phyloP scores from a whole-genome alignment of 1,139 yeast genomes.

The Candida mesenterica region DNA sequence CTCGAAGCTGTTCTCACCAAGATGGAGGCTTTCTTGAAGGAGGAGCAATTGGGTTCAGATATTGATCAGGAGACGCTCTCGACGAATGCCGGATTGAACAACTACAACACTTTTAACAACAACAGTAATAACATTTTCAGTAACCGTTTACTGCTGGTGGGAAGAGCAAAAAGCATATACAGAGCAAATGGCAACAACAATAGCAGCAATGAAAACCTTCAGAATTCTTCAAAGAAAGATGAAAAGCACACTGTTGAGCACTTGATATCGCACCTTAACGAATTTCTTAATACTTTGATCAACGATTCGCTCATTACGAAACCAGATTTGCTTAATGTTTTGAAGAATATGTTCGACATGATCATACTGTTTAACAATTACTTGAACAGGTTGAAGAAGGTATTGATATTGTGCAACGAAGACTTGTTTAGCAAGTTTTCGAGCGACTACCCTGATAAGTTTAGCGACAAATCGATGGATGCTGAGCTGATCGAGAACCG shows the following conservation, averaged over 20 bases:
- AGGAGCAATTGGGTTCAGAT: slow-evolving; percentile 16
- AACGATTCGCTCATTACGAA: slow-evolving; percentile 70
- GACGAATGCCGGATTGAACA: slow-evolving; percentile 11
- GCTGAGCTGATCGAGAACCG: slow-evolving; percentile 39
- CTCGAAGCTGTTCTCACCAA: slow-evolving; percentile 30
- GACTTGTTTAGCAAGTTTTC: slow-evolving; percentile 41
- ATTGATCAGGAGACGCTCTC: slow-evolving; percentile 10
- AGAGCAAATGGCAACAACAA: slow-evolving; percentile 3
- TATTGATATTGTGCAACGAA: slow-evolving; percentile 52
- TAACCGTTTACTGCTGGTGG: slow-evolving; percentile 9
- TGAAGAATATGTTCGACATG: slow-evolving; percentile 45
- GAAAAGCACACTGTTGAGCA: slow-evolving; percentile 33
- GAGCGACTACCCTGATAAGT: slow-evolving; percentile 39
- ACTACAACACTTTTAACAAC: slow-evolving; percentile 27
- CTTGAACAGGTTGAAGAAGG: slow-evolving; percentile 53
- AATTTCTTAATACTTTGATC: slow-evolving; percentile 62
- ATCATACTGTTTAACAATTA: slow-evolving; percentile 57
- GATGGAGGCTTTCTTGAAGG: slow-evolving; percentile 17
- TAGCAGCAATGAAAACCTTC: slow-evolving; percentile 1
- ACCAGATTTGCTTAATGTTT: slow-evolving; percentile 49
- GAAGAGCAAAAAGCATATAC: slow-evolving; percentile 5
- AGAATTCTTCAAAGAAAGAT: slow-evolving; percentile 1
- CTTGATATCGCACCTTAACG: slow-evolving; percentile 51
- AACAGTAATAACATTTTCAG: slow-evolving; percentile 26
- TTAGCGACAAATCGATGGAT: slow-evolving; percentile 38